phyloP scores from a whole-genome alignment of 345 rosid species.

The Ceriops zippeliana region DNA sequence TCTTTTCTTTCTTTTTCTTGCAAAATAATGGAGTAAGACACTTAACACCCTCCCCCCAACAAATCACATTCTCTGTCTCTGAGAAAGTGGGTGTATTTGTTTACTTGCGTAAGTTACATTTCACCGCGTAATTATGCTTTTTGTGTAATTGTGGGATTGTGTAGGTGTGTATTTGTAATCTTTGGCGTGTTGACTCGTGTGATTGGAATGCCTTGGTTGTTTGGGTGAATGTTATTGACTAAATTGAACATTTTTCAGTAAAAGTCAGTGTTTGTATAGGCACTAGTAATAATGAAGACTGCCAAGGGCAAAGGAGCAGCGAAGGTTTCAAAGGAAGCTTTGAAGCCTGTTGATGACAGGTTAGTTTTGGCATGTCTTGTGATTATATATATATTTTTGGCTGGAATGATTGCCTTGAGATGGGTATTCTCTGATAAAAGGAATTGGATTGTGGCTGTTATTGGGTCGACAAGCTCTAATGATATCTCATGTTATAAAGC shows the following conservation, averaged over 20 bases:
- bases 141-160: neutral
- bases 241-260: neutral
- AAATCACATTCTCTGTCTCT: no score
- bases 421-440: neutral
- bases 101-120: neutral
- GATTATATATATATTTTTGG: neutral
- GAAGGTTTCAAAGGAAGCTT: slow-evolving; percentile 40
- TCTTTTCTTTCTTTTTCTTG: no score
- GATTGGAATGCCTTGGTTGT: neutral
- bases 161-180: neutral
- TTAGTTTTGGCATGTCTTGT: slow-evolving; percentile 13
- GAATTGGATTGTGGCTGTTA: neutral
- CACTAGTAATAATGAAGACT: slow-evolving; percentile 36
- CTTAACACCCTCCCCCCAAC: no score
- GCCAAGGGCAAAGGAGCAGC: slow-evolving; percentile 52
- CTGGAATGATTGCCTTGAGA: neutral
- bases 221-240: neutral
- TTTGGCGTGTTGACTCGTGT: slow-evolving; percentile 1
- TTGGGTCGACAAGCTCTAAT: neutral
- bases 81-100: no score
- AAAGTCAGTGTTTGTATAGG: neutral
- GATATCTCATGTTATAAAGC: slow-evolving; percentile 8
- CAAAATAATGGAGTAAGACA: neutral
- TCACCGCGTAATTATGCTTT: neutral
- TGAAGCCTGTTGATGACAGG: slow-evolving; percentile 65